phyloP scores from a whole-genome alignment of 495 filamentous ascomycete genomes.

The Chlorociboria aeruginascens region DNA sequence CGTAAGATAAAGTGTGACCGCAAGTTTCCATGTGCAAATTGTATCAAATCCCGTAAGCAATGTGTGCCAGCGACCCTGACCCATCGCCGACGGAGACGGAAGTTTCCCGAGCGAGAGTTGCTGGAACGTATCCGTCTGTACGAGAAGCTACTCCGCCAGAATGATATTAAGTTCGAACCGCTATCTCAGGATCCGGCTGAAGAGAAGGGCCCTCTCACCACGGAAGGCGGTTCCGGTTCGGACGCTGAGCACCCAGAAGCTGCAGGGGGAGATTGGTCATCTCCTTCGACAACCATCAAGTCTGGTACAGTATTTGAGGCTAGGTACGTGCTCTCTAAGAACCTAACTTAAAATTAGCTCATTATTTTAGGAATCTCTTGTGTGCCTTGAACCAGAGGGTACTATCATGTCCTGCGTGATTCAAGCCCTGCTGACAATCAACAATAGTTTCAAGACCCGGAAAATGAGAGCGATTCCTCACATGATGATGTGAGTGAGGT shows the following conservation, averaged over 20 bases:
- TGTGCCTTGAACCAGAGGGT: slow-evolving; percentile 36
- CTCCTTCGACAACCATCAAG: slow-evolving; percentile 18
- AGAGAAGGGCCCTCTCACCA: slow-evolving; percentile 8
- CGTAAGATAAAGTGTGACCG: slow-evolving; percentile 59
- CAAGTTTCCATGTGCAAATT: slow-evolving; percentile 51
- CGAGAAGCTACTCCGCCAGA: slow-evolving; percentile 37
- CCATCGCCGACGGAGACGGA: slow-evolving; percentile 46
- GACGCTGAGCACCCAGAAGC: slow-evolving; percentile 14
- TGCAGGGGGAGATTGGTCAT: slow-evolving; percentile 1
- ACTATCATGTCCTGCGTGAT: slow-evolving; percentile 11
- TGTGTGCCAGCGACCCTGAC: slow-evolving; percentile 48
- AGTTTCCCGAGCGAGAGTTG: slow-evolving; percentile 34
- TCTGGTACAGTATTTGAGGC: slow-evolving; percentile 25
- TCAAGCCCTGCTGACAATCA: slow-evolving; percentile 4
- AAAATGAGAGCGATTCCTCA: slow-evolving; percentile 11
- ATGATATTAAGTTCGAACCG: slow-evolving; percentile 24
- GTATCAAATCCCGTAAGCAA: slow-evolving; percentile 43
- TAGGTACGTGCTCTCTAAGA: slow-evolving; percentile 26
- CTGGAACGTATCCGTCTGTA: slow-evolving; percentile 42
- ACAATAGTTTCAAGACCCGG: slow-evolving; percentile 5
- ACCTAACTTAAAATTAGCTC: slow-evolving; percentile 11
- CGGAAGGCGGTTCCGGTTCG: slow-evolving; percentile 17
- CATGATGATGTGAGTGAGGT: slow-evolving; percentile 8
- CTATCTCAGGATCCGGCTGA: slow-evolving; percentile 22
- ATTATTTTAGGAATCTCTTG: slow-evolving; percentile 31